These are phyloP conservation scores for Lyophyllum shimeji DNA, from an alignment of 768 basidiomycete genomes.

Conservation along the genomic window DNA sequence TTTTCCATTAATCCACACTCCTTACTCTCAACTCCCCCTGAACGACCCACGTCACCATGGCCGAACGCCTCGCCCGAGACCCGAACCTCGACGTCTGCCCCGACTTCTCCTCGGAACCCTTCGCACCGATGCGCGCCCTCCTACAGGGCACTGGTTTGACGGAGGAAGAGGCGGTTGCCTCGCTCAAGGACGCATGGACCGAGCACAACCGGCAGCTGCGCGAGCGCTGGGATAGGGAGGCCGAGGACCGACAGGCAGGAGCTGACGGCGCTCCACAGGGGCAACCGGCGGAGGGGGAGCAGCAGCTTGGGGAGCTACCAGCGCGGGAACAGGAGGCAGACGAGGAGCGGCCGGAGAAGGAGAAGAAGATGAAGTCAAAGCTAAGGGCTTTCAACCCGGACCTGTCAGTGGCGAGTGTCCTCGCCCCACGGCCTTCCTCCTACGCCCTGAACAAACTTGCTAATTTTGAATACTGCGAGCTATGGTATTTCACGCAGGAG, in stretches of 20 bases:
- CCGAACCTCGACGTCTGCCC: slow-evolving; percentile 1
- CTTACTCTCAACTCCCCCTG: neutral
- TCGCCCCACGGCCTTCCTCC: neutral
- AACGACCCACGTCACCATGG: neutral
- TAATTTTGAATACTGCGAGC: neutral
- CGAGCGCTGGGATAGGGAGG: neutral
- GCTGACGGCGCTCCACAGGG: neutral
- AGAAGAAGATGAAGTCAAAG: neutral
- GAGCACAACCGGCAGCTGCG: neutral
- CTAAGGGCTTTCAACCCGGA: slow-evolving; percentile 1
- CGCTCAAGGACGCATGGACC: neutral
- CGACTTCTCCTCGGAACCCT: neutral
- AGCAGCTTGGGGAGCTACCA: neutral
- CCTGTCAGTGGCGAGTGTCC: neutral
- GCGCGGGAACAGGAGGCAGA: neutral
- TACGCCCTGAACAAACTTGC: slow-evolving; percentile 3
- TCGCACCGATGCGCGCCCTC: neutral
- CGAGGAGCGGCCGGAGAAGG: neutral
- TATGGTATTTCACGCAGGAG: slow-evolving; percentile 1
- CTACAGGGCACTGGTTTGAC: neutral
- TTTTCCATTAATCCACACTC: neutral
- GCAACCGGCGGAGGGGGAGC: neutral
- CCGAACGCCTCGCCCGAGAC: neutral
- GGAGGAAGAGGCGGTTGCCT: neutral
- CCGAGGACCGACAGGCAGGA: neutral